Evolutionary conservation across 1,284 basidiomycete species (phyloP).

Genomic region (Ganoderma lucidum): DNA sequence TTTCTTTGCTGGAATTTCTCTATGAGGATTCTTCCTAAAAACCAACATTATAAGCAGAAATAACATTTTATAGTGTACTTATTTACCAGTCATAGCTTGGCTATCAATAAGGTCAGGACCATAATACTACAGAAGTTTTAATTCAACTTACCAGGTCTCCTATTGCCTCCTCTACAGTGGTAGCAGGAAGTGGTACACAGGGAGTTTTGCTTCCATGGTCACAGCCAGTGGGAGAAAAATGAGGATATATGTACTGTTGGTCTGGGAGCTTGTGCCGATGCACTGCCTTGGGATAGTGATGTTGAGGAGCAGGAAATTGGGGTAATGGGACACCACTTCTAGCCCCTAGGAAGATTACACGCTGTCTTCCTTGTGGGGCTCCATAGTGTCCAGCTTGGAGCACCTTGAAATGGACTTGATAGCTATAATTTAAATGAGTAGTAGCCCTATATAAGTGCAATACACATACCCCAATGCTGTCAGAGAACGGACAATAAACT

Average conservation of each 20-base stretch:
- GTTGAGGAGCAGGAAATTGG: conserved; percentile 69
- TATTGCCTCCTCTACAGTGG: conserved; percentile 71
- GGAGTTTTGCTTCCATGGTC: conserved; percentile 41
- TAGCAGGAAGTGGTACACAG: conserved; percentile 62
- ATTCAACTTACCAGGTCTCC: conserved; percentile 68
- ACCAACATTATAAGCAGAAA: not conserved
- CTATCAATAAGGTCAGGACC: conserved; percentile 42
- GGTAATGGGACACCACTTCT: conserved; percentile 63
- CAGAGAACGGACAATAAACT: conserved; percentile 65
- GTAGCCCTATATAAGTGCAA: conserved; percentile 7
- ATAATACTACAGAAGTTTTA: not conserved
- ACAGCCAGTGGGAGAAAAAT: conserved; percentile 16
- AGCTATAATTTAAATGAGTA: conserved; percentile 48
- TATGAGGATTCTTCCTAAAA: conserved; percentile 61
- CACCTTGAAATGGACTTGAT: conserved; percentile 70
- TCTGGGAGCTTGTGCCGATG: conserved; percentile 44
- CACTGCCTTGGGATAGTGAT: conserved; percentile 48
- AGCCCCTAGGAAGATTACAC: conserved; percentile 74
- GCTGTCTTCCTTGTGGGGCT: conserved; percentile 68
- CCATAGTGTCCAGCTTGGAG: conserved; percentile 76
- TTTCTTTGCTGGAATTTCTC: conserved; percentile 41
- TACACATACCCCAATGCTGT: conserved; percentile 66
- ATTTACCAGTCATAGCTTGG: conserved; percentile 69
- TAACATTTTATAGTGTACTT: too few species aligned
- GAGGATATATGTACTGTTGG: conserved; percentile 45